Base-by-base conservation (phyloP, 2,329 filamentous ascomycete species). In the Coniella vitis region DNA sequence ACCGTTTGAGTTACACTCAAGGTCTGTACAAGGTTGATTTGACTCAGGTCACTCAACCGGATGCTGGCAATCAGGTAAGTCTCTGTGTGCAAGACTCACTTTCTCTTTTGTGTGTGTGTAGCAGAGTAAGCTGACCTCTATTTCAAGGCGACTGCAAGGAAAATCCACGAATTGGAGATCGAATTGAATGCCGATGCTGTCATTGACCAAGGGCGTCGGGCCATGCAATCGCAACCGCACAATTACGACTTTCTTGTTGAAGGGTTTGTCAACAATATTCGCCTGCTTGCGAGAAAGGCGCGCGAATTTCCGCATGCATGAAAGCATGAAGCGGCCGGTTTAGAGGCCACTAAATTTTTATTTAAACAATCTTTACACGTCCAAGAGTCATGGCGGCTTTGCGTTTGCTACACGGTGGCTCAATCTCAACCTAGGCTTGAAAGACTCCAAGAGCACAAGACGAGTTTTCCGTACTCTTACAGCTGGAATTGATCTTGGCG, bases 1-100 rank as follows among this genome's bases (percentile, higher is more conserved):
- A 98, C 65, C 81, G 93, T 16, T 73, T 98, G 63, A 94, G 87
- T 62, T 98, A 98, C 68, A 83, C 77, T 9, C 94, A 97, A 63
- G 77, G 90, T 36, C 82, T 81, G 47, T 96, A 94, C 63, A 87
- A 93, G 63, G 78, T 98, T 57, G 93, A 98, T 66, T 72, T 98
- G 44, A 98, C 93, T 0, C 90, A 96, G 64, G 93, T 98, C 37
- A 86, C 82, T 10, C 75, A 74, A 43, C 61, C 61, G 5, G 56
- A 58, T 7, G 62, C 63, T 46, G 45, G 38, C 21, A 44, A 44
- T 19, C 65, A 64, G 4, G 70, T 73, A 63, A 29, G 25, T 29
- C 10, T 29, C 10, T 29, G 5, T 29, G 5, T 29, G n/a, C n/a
- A n/a, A n/a, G n/a, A n/a, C n/a, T n/a, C n/a, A n/a, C n/a, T n/a